phyloP scores from a whole-genome alignment of 345 rosid species.

The Boechera divaricarpa region DNA sequence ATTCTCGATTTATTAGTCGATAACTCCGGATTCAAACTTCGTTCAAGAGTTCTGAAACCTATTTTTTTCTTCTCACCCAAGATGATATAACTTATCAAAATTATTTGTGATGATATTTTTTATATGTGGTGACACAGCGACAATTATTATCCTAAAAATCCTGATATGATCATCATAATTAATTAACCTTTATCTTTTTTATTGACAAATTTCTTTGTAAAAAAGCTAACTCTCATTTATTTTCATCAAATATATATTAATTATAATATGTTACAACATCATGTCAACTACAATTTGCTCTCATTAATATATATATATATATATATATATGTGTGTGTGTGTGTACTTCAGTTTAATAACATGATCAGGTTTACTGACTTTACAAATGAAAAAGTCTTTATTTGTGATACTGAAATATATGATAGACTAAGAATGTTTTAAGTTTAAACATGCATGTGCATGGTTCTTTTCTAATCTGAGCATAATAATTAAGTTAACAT shows the following conservation, averaged over 20 bases:
- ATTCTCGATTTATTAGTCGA: background rate
- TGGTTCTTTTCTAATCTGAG: background rate
- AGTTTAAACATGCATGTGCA: background rate
- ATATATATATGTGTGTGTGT: no score
- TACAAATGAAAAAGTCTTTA: background rate
- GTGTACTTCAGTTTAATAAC: background rate
- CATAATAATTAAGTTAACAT: slow-evolving; percentile 4
- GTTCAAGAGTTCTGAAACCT: background rate
- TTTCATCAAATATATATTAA: background rate
- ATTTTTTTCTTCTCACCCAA: background rate
- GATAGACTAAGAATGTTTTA: background rate
- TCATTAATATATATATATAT: background rate
- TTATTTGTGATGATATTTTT: background rate
- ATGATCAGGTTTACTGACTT: background rate
- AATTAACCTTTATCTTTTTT: no score
- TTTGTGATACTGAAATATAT: background rate
- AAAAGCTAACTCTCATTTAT: background rate
- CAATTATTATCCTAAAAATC: no score
- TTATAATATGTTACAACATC: background rate
- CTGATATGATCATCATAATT: no score
- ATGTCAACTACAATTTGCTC: background rate
- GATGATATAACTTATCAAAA: background rate
- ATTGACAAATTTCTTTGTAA: background rate
- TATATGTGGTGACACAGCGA: background rate
- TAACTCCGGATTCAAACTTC: background rate